Evolutionary conservation across 345 rosid genomes (phyloP).

Genomic region (Brassica incana): DNA sequence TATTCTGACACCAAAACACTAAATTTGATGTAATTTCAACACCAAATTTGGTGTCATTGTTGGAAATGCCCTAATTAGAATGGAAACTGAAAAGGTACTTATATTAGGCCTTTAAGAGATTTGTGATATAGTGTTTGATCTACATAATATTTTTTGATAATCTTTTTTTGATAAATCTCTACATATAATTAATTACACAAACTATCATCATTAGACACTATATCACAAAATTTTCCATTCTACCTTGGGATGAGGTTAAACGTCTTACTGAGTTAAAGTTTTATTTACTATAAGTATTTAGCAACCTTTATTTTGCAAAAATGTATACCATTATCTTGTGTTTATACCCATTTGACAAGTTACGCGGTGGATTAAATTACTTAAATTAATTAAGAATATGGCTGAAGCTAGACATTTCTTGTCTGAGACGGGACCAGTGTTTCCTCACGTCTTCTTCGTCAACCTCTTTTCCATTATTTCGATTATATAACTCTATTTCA

Average conservation of each 20-base stretch:
- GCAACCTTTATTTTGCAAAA: not conserved
- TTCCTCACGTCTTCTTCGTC: not conserved
- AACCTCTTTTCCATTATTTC: not conserved
- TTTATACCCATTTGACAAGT: not conserved
- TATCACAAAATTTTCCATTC: not conserved
- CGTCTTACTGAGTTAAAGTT: not conserved
- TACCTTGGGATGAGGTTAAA: not conserved
- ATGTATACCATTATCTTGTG: not conserved
- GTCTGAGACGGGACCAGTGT: conserved; percentile 3
- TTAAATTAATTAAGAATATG: not conserved
- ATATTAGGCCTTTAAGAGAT: not conserved
- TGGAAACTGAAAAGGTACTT: not conserved
- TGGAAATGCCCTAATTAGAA: not conserved
- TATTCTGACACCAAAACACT: too few relatives aligned
- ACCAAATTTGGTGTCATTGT: too few relatives aligned
- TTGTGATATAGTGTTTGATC: not conserved
- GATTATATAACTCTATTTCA: not conserved
- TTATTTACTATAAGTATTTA: not conserved
- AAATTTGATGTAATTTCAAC: too few relatives aligned
- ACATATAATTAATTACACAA: not conserved
- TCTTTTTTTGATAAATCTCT: too few relatives aligned
- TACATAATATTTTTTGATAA: not conserved
- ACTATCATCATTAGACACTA: not conserved
- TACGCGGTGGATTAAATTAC: not conserved
- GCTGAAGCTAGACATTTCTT: conserved; percentile 1